phyloP scores from a whole-genome alignment of 805 yeast species.

The Candida wancherniae region DNA sequence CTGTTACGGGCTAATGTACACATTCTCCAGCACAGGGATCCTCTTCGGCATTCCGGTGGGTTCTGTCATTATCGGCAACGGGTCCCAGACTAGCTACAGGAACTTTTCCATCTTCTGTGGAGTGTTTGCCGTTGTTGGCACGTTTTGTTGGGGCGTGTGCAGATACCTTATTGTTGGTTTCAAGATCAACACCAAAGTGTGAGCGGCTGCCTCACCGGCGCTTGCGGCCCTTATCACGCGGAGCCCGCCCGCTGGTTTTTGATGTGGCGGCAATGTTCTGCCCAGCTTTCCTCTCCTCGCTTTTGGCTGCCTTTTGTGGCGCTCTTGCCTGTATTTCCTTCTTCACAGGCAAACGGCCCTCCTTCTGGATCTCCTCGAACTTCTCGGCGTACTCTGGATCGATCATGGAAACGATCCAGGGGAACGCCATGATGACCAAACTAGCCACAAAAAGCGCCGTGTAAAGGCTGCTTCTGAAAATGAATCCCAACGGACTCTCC shows the following conservation, averaged over 20 bases:
- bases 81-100: slow-evolving; percentile 29
- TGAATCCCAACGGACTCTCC: slow-evolving; percentile 39
- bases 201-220: no score
- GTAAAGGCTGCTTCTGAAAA: slow-evolving; percentile 33
- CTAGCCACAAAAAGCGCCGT: slow-evolving; percentile 29
- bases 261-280: neutral
- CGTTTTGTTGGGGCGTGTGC: slow-evolving; percentile 38
- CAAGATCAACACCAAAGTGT: slow-evolving; percentile 18
- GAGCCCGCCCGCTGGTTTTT: slow-evolving; percentile 1
- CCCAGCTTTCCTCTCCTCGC: neutral
- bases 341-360: no score
- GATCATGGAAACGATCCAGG: slow-evolving; percentile 25
- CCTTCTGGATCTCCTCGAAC: slow-evolving; percentile 19
- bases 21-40: slow-evolving; percentile 45
- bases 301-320: neutral
- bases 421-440: slow-evolving; percentile 28
- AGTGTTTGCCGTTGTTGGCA: slow-evolving; percentile 33
- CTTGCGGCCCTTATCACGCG: no score
- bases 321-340: slow-evolving; percentile 1
- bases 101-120: slow-evolving; percentile 44
- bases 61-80: slow-evolving; percentile 33
- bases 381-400: slow-evolving; percentile 37
- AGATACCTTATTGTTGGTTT: slow-evolving; percentile 44
- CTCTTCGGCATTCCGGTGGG: slow-evolving; percentile 35
- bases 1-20: slow-evolving; percentile 63